Conservation (phyloP, 1,284 basidiomycete species). For the Leccinum variabile region DNA sequence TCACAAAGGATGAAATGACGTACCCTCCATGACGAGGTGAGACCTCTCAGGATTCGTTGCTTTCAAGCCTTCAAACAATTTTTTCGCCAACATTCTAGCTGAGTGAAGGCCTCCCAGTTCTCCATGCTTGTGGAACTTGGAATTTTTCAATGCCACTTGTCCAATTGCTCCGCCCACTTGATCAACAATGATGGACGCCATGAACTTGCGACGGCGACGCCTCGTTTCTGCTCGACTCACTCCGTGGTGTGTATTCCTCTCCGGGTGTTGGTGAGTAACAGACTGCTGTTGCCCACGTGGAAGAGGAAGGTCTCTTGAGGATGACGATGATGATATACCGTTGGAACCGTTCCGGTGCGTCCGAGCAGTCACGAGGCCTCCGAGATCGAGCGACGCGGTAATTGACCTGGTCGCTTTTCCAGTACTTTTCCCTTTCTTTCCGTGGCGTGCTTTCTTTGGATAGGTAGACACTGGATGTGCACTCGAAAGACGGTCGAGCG, state of each 20-base stretch:
- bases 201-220: constrained; percentile 49
- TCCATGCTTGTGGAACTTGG: constrained; percentile 56
- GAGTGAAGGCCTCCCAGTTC: constrained; percentile 62
- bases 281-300: constrained; percentile 21
- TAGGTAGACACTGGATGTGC: constrained; percentile 44
- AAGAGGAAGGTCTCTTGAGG: constrained; percentile 5
- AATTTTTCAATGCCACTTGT: constrained; percentile 70
- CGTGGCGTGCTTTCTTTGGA: constrained; percentile 33
- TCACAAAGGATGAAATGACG: constrained; percentile 12
- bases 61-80: constrained; percentile 70
- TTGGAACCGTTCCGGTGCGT: constrained; percentile 31
- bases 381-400: constrained; percentile 34
- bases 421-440: constrained; percentile 36
- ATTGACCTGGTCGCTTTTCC: constrained; percentile 33
- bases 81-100: constrained; percentile 70
- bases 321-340: constrained; percentile 10
- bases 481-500: constrained; percentile 68
- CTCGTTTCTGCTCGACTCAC: constrained; percentile 37
- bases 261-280: constrained; percentile 19
- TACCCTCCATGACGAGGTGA: constrained; percentile 67
- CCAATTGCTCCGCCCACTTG: constrained; percentile 68
- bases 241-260: constrained; percentile 17
- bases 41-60: constrained; percentile 57
- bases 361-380: constrained; percentile 24
- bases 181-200: constrained; percentile 68